phyloP scores from a whole-genome alignment of 192 early-diverging fungal species.

The Backusella liffmaniae region DNA sequence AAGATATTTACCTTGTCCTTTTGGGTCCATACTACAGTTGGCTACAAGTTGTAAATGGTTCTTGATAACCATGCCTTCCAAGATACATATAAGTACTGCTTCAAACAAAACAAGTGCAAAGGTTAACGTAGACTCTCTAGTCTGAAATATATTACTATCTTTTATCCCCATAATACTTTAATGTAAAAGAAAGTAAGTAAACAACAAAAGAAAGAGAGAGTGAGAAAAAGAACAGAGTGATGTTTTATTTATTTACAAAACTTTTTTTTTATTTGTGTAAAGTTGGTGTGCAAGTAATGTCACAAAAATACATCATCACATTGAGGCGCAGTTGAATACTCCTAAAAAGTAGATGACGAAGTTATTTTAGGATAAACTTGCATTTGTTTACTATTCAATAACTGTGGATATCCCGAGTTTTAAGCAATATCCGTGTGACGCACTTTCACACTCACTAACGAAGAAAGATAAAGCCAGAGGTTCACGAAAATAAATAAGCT shows the following conservation, averaged over 20 bases:
- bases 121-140: conserved; percentile 19
- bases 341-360: background rate
- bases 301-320: background rate
- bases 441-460: background rate
- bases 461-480: background rate
- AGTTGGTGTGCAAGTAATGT: background rate
- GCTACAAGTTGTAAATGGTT: conserved; percentile 28
- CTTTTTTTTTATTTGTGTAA: background rate
- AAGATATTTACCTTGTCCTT: conserved; percentile 19
- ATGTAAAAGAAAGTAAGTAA: background rate
- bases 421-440: background rate
- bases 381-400: background rate
- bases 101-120: conserved; percentile 29
- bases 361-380: background rate
- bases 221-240: background rate
- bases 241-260: background rate
- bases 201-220: background rate
- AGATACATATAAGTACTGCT: conserved; percentile 27
- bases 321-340: background rate
- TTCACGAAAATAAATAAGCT: background rate
- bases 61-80: conserved; percentile 32
- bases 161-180: background rate
- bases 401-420: background rate
- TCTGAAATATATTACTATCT: conserved; percentile 18
- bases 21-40: conserved; percentile 22